Conservation (phyloP, 1,139 yeast genomes). For the Hemisphaericaspora xylofermentans region DNA sequence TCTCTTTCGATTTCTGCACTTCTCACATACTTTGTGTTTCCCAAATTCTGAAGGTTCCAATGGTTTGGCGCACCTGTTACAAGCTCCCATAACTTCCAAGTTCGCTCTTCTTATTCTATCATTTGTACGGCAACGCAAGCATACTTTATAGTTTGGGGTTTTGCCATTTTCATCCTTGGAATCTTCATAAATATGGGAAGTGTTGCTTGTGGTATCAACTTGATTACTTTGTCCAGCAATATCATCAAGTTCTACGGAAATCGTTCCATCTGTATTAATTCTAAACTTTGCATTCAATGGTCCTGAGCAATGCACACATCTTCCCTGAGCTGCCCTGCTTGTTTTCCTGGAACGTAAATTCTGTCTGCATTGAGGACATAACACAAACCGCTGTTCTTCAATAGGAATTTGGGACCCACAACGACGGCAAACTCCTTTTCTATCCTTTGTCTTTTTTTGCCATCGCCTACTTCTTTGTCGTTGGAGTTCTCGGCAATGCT, state of each 20-base stretch:
- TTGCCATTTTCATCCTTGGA: slow-evolving; percentile 4
- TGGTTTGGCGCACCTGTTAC: slow-evolving; percentile 59
- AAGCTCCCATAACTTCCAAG: slow-evolving; percentile 56
- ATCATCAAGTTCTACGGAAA: slow-evolving; percentile 12
- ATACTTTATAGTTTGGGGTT: slow-evolving; percentile 51
- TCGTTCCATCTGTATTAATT: slow-evolving; percentile 16
- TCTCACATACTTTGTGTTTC: slow-evolving; percentile 54
- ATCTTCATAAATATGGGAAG: background rate
- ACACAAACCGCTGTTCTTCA: slow-evolving; percentile 51
- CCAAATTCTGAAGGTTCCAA: slow-evolving; percentile 46
- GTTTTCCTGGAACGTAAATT: slow-evolving; percentile 56
- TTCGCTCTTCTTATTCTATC: slow-evolving; percentile 57
- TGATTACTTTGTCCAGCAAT: slow-evolving; percentile 1
- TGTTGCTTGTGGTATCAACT: background rate
- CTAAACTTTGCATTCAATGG: slow-evolving; percentile 50
- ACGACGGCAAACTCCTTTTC: slow-evolving; percentile 61
- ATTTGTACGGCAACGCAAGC: slow-evolving; percentile 60
- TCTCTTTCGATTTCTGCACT: slow-evolving; percentile 55
- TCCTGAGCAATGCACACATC: slow-evolving; percentile 68
- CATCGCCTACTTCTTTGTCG: slow-evolving; percentile 61
- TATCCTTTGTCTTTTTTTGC: slow-evolving; percentile 61
- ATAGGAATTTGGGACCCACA: slow-evolving; percentile 57
- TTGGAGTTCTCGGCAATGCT: slow-evolving; percentile 63
- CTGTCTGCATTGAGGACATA: slow-evolving; percentile 60
- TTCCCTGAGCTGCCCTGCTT: slow-evolving; percentile 58